phyloP scores from a whole-genome alignment of 768 basidiomycete genomes.

The Boletus sp. region DNA sequence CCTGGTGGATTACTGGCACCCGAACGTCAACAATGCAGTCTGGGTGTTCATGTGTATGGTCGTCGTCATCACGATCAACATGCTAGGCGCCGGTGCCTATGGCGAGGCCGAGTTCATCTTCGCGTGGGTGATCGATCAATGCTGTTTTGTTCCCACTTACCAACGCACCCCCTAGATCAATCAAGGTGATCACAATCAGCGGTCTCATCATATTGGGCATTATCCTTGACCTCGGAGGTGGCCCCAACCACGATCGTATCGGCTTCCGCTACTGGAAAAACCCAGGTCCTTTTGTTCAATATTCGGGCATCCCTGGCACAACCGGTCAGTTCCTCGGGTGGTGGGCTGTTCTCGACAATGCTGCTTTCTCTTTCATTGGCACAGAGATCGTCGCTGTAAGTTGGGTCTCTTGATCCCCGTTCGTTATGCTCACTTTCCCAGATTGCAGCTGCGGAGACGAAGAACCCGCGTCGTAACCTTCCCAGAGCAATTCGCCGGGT shows the following conservation, averaged over 20 bases:
- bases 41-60: conserved; percentile 81
- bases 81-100: conserved; percentile 74
- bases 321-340: conserved; percentile 77
- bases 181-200: conserved; percentile 85
- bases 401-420: conserved; percentile 3
- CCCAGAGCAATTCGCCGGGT: conserved; percentile 59
- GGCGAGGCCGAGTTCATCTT: conserved; percentile 88
- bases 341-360: conserved; percentile 75
- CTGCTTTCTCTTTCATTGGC: conserved; percentile 91
- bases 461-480: conserved; percentile 75
- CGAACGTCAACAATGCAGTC: conserved; percentile 56
- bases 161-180: conserved; percentile 43
- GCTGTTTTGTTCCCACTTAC: background rate
- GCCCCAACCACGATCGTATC: conserved; percentile 72
- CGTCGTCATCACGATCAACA: conserved; percentile 74
- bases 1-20: conserved; percentile 73
- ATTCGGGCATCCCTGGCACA: conserved; percentile 54
- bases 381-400: conserved; percentile 90
- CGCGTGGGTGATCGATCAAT: conserved; percentile 43
- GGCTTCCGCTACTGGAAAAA: conserved; percentile 72
- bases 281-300: conserved; percentile 88
- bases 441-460: conserved; percentile 89
- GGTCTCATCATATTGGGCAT: conserved; percentile 70
- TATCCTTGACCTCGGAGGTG: conserved; percentile 85
- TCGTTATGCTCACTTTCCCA: conserved; percentile 26